Conservation (phyloP, 768 basidiomycete genomes). For the Podaxis sp. region DNA sequence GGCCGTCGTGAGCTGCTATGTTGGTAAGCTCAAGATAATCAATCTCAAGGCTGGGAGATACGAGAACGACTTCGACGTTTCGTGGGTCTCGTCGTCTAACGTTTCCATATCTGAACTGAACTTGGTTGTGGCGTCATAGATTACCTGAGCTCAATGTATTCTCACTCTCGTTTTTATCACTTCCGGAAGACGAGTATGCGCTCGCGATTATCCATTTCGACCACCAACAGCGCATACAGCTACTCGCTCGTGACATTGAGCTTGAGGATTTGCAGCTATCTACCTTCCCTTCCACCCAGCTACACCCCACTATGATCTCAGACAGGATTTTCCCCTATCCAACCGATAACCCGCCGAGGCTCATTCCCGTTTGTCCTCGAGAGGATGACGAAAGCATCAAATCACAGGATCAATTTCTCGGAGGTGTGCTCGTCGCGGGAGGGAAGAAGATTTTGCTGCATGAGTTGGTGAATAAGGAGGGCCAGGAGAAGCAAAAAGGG, state of each 20-base stretch:
- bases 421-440: slow-evolving; percentile 73
- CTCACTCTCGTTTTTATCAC: slow-evolving; percentile 60
- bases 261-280: slow-evolving; percentile 52
- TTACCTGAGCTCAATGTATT: slow-evolving; percentile 69
- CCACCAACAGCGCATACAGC: slow-evolving; percentile 58
- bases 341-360: slow-evolving; percentile 37
- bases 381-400: slow-evolving; percentile 25
- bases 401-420: slow-evolving; percentile 40
- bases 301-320: slow-evolving; percentile 56
- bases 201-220: slow-evolving; percentile 73
- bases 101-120: not conserved
- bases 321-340: slow-evolving; percentile 45
- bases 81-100: slow-evolving; percentile 42
- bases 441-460: slow-evolving; percentile 65
- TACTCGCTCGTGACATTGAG: slow-evolving; percentile 58
- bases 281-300: slow-evolving; percentile 40
- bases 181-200: slow-evolving; percentile 40
- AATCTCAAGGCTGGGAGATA: slow-evolving; percentile 54
- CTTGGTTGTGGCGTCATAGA: slow-evolving; percentile 31
- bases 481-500: slow-evolving; percentile 50
- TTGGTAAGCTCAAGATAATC: slow-evolving; percentile 69
- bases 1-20: slow-evolving; percentile 65
- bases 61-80: slow-evolving; percentile 58
- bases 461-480: slow-evolving; percentile 49
- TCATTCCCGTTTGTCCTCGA: slow-evolving; percentile 39